These are phyloP conservation scores for Plantago elongata DNA, from an alignment of 257 asterid species.

Conservation along the genomic window DNA sequence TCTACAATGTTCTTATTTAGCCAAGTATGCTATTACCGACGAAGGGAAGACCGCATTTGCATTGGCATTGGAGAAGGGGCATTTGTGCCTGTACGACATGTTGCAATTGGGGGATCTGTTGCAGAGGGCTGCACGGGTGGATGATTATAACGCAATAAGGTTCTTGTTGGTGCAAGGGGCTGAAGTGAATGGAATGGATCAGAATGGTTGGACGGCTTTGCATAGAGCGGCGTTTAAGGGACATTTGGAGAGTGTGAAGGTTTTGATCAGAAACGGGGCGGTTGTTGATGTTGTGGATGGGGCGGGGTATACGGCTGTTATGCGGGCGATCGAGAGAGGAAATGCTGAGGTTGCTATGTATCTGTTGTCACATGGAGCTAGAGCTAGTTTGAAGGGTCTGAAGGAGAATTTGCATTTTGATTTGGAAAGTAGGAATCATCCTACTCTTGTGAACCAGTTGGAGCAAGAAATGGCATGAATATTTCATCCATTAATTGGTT, in stretches of 20 bases:
- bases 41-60: conserved; percentile 58
- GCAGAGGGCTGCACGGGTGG: conserved; percentile 50
- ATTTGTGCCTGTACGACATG: conserved; percentile 34
- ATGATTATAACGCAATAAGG: conserved; percentile 40
- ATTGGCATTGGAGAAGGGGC: conserved; percentile 44
- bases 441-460: conserved; percentile 21
- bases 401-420: conserved; percentile 27
- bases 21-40: conserved; percentile 37
- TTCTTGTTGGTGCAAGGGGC: conserved; percentile 55
- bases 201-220: conserved; percentile 75
- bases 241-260: conserved; percentile 47
- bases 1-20: conserved; percentile 29
- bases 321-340: conserved; percentile 57
- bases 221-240: conserved; percentile 79
- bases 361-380: conserved; percentile 65
- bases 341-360: conserved; percentile 54
- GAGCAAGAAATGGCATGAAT: conserved; percentile 1
- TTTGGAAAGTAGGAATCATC: conserved; percentile 32
- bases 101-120: conserved; percentile 44
- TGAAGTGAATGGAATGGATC: conserved; percentile 52
- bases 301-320: conserved; percentile 55
- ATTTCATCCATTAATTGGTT: background rate
- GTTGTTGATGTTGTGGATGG: conserved; percentile 49
- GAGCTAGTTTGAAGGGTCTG: conserved; percentile 50
- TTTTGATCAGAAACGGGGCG: conserved; percentile 51